Conservation (phyloP, 176 grass and related monocot genomes). For the Oryza brachyantha region DNA sequence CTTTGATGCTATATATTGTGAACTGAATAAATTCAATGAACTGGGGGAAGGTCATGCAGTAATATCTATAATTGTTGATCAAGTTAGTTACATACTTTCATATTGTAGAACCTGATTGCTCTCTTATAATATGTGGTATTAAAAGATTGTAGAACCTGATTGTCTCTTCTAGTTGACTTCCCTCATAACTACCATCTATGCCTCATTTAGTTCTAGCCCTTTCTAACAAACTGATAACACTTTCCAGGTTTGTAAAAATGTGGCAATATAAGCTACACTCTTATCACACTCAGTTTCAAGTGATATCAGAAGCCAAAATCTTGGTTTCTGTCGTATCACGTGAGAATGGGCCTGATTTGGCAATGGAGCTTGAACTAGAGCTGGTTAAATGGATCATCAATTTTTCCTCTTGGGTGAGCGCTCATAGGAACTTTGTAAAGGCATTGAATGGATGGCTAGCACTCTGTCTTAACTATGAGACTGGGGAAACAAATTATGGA, state of each 20-base stretch:
- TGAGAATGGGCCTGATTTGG: constrained; percentile 33
- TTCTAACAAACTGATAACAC: constrained; percentile 10
- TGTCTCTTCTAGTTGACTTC: neutral
- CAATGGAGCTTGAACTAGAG: constrained; percentile 73
- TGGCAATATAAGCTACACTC: constrained; percentile 73
- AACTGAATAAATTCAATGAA: neutral
- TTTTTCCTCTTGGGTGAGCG: constrained; percentile 74
- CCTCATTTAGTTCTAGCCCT: neutral
- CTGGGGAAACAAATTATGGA: constrained; percentile 40
- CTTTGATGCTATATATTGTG: neutral
- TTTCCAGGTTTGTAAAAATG: constrained; percentile 76
- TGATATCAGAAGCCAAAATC: constrained; percentile 59
- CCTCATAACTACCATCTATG: neutral
- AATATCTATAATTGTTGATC: neutral
- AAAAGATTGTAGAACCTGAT: neutral
- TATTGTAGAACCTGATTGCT: neutral
- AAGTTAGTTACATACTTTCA: neutral
- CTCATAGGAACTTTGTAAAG: constrained; percentile 70
- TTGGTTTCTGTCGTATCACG: constrained; percentile 38
- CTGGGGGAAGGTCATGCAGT: neutral
- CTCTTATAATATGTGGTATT: neutral
- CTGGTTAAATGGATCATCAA: constrained; percentile 84
- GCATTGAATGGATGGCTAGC: constrained; percentile 84
- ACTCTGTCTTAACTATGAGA: constrained; percentile 60
- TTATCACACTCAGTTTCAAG: constrained; percentile 60